A percentile compares a stretch with the other conserved stretches of the same genome.
phyloP scores from a whole-genome alignment of 108 stramenopile species.

The Phaeodactylum tricornutum region DNA sequence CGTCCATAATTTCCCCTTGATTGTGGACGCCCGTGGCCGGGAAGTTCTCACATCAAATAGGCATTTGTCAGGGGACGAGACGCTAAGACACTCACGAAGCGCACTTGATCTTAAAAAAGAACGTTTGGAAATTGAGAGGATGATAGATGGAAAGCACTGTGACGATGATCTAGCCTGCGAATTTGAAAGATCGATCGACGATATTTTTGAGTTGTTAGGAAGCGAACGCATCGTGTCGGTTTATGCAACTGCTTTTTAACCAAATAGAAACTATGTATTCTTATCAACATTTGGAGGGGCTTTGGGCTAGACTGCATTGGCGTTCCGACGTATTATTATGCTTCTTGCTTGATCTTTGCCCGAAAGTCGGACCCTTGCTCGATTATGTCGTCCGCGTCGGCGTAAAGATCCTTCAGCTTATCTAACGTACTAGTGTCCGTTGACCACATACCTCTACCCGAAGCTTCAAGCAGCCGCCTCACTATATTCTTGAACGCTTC shows the following conservation, averaged over 20 bases:
- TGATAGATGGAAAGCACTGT: slow-evolving; percentile 70
- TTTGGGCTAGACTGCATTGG: too few relatives aligned
- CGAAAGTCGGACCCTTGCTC: slow-evolving; percentile 18
- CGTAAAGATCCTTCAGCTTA: slow-evolving; percentile 43
- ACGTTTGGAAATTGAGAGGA: slow-evolving; percentile 15
- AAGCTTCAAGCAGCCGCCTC: slow-evolving; percentile 61
- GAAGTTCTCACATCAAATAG: slow-evolving; percentile 4
- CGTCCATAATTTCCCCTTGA: slow-evolving; percentile 72
- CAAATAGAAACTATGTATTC: too few relatives aligned
- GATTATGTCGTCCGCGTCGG: slow-evolving; percentile 60
- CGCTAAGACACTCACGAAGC: background rate
- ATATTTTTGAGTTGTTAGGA: slow-evolving; percentile 39
- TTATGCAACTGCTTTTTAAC: too few relatives aligned
- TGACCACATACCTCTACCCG: slow-evolving; percentile 78
- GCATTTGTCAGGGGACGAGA: too few relatives aligned
- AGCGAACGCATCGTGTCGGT: too few relatives aligned
- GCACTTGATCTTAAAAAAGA: background rate
- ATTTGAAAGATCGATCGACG: slow-evolving; percentile 51
- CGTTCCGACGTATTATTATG: too few relatives aligned
- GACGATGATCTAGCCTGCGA: slow-evolving; percentile 73
- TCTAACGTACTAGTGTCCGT: slow-evolving; percentile 50
- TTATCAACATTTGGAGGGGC: too few relatives aligned
- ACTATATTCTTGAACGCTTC: slow-evolving; percentile 73
- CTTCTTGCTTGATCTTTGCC: background rate
- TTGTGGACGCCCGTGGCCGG: slow-evolving; percentile 17